A percentile compares a stretch with the other conserved stretches of the same genome.
These are phyloP conservation scores for Yamadazyma kitorensis DNA, from an alignment of 805 yeast genomes.

Conservation along the genomic window DNA sequence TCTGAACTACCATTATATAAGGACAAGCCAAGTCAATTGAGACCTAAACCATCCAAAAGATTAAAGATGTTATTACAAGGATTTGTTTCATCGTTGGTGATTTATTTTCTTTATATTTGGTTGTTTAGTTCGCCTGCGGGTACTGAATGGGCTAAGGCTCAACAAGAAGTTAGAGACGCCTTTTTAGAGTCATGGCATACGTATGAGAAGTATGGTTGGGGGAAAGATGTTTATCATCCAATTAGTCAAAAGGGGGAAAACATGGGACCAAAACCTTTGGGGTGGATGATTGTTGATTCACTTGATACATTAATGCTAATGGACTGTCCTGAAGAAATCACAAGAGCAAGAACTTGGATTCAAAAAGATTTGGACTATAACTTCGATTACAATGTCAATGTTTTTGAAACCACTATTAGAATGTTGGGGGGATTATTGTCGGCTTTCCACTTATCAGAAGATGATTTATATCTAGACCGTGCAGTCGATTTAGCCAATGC, in stretches of 20 bases:
- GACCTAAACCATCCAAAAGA: constrained; percentile 12
- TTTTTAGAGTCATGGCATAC: constrained; percentile 77
- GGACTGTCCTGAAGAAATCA: constrained; percentile 63
- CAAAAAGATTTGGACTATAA: constrained; percentile 64
- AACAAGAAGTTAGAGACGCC: constrained; percentile 58
- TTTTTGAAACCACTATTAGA: constrained; percentile 91
- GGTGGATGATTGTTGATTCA: constrained; percentile 91
- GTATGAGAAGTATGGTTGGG: constrained; percentile 78
- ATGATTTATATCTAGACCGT: constrained; percentile 68
- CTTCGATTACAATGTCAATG: constrained; percentile 71
- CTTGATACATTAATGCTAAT: constrained; percentile 79
- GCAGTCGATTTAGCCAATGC: constrained; percentile 80
- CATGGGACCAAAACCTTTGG: constrained; percentile 80
- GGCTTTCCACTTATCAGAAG: constrained; percentile 68
- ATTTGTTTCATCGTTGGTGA: constrained; percentile 33
- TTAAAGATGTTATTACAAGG: constrained; percentile 42
- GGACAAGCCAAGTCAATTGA: constrained; percentile 25
- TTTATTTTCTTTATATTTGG: constrained; percentile 37
- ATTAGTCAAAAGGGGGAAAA: constrained; percentile 58
- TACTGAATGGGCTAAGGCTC: constrained; percentile 45
- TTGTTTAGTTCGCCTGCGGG: constrained; percentile 3
- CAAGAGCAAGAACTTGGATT: constrained; percentile 72
- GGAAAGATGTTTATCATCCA: constrained; percentile 75
- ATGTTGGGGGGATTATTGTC: constrained; percentile 93
- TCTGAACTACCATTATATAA: constrained; percentile 31